Conservation (phyloP, 2,329 filamentous ascomycete species). For the Hirsutella thompsonii region DNA sequence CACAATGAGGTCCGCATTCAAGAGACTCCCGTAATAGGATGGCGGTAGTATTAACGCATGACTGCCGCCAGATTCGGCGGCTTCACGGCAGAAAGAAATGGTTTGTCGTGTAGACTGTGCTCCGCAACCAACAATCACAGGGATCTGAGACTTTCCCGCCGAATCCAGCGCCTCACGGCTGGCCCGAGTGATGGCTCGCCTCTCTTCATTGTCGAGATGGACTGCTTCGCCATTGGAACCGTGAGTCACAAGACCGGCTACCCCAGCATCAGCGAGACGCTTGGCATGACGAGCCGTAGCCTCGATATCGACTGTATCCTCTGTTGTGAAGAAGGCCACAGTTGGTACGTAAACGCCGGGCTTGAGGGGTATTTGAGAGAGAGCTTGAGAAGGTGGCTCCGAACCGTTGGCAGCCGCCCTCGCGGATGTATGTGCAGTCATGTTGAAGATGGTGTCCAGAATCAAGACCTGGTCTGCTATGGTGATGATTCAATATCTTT, state of each 20-base stretch:
- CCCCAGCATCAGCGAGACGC: constrained; percentile 47
- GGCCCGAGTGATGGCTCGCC: constrained; percentile 45
- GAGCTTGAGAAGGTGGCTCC: no score
- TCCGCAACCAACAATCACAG: constrained; percentile 57
- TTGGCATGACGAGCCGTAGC: constrained; percentile 38
- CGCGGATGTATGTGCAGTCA: background rate
- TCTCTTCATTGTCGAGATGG: constrained; percentile 53
- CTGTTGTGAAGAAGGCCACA: constrained; percentile 45
- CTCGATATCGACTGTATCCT: constrained; percentile 41
- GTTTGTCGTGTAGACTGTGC: constrained; percentile 56
- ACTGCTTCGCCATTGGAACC: constrained; percentile 66
- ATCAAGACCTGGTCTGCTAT: no score
- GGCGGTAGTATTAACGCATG: constrained; percentile 57
- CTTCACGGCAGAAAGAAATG: constrained; percentile 52
- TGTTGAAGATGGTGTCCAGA: background rate
- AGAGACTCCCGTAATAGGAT: constrained; percentile 51
- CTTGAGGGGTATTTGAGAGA: background rate
- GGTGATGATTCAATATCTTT: no score
- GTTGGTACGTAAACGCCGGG: constrained; percentile 48
- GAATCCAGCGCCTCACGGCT: constrained; percentile 48
- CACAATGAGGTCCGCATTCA: constrained; percentile 42
- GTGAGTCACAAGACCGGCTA: constrained; percentile 55
- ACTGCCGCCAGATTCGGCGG: constrained; percentile 49
- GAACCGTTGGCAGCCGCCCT: background rate
- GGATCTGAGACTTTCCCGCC: constrained; percentile 38